These are phyloP conservation scores for Zostera marina DNA, from an alignment of 116 monocot species.

Conservation along the genomic window DNA sequence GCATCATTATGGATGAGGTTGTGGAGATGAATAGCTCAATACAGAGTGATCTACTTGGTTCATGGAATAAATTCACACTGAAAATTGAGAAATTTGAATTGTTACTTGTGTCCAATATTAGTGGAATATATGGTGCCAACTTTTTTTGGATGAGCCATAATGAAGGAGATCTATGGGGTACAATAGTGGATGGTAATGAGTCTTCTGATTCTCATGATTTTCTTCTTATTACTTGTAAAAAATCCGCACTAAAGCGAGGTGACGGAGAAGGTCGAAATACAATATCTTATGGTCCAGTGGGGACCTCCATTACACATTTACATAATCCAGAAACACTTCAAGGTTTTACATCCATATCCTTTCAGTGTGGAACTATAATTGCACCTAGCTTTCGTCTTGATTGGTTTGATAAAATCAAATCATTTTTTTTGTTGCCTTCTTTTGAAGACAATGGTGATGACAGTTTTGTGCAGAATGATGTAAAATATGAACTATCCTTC, in stretches of 20 bases:
- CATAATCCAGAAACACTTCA: constrained; percentile 31
- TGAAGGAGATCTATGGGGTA: constrained; percentile 78
- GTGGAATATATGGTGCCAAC: constrained; percentile 34
- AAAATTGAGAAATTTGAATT: constrained; percentile 60
- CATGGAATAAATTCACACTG: constrained; percentile 57
- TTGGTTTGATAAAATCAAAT: constrained; percentile 60
- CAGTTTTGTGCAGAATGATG: constrained; percentile 11
- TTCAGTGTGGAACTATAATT: constrained; percentile 59
- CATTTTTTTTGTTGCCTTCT: constrained; percentile 39
- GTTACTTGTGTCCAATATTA: constrained; percentile 64
- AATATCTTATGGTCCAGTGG: constrained; percentile 52
- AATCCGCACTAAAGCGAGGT: constrained; percentile 44
- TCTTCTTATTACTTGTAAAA: constrained; percentile 58
- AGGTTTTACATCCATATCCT: constrained; percentile 41
- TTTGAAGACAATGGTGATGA: constrained; percentile 9
- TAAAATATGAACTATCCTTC: constrained; percentile 22
- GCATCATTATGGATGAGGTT: constrained; percentile 28
- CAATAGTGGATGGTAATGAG: constrained; percentile 17
- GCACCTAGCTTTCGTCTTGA: constrained; percentile 89
- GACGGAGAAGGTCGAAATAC: constrained; percentile 73
- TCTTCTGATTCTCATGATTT: constrained; percentile 28
- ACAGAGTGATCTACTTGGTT: constrained; percentile 67
- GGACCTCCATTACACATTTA: constrained; percentile 37
- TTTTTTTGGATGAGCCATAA: constrained; percentile 69
- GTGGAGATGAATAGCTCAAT: constrained; percentile 21